These are phyloP conservation scores for Lasiodiplodia gonubiensis DNA, from an alignment of 2,329 filamentous ascomycete genomes.

Conservation along the genomic window DNA sequence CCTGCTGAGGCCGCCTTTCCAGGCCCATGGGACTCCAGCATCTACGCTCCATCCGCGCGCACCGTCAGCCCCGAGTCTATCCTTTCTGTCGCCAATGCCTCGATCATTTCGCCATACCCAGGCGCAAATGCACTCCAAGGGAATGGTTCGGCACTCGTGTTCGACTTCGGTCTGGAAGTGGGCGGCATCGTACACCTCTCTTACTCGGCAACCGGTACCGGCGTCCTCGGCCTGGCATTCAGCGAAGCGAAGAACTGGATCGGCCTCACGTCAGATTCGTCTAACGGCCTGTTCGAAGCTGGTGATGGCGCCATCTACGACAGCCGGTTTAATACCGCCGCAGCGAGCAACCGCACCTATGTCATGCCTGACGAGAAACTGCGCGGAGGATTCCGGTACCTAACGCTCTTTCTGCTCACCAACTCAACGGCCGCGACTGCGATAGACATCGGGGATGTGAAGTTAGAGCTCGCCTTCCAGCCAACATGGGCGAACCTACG, in stretches of 20 bases:
- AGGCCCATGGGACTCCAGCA: slow-evolving; percentile 64
- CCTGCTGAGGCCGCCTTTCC: slow-evolving; percentile 58
- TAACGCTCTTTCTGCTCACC: slow-evolving; percentile 55
- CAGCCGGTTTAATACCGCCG: slow-evolving; percentile 44
- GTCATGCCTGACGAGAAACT: slow-evolving; percentile 53
- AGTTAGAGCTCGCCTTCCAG: slow-evolving; percentile 55
- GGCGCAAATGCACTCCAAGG: slow-evolving; percentile 40
- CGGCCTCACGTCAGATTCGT: slow-evolving; percentile 52
- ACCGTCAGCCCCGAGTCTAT: slow-evolving; percentile 55
- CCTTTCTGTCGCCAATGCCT: slow-evolving; percentile 45
- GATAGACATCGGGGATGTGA: slow-evolving; percentile 47
- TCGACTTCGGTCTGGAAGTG: slow-evolving; percentile 65
- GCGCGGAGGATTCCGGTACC: slow-evolving; percentile 60
- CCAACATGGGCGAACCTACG: slow-evolving; percentile 56
- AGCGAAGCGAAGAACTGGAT: slow-evolving; percentile 52
- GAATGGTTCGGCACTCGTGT: slow-evolving; percentile 61
- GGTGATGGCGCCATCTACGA: slow-evolving; percentile 53
- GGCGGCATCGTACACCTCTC: slow-evolving; percentile 61
- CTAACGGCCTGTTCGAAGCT: slow-evolving; percentile 47
- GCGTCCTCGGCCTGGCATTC: slow-evolving; percentile 48
- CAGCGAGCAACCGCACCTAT: slow-evolving; percentile 44
- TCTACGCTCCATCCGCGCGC: slow-evolving; percentile 61
- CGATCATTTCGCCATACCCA: slow-evolving; percentile 41
- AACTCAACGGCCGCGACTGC: slow-evolving; percentile 38
- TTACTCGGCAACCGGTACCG: slow-evolving; percentile 52